Conservation (phyloP, 2,329 filamentous ascomycete species). For the Neopestalotiopsis rosae region DNA sequence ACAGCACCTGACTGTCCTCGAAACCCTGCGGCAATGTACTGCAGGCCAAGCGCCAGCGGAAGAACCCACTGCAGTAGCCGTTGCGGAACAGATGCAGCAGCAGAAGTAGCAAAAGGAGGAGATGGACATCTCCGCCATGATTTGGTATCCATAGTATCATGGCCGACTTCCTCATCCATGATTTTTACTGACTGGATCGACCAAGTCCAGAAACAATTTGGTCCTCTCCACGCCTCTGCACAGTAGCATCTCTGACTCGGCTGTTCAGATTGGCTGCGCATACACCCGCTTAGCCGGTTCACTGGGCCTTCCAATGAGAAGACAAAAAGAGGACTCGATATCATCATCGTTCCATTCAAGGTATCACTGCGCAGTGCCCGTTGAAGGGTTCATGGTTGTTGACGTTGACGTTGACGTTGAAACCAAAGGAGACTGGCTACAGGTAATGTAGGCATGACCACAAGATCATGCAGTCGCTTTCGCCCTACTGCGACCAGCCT, state of each 20-base stretch:
- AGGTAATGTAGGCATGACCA: background rate
- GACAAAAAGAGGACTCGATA: background rate
- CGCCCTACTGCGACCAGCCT: constrained; percentile 31
- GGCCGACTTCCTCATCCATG: background rate
- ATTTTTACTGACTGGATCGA: background rate
- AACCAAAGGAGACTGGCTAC: background rate
- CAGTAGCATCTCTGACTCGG: background rate
- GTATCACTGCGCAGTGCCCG: background rate
- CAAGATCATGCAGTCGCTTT: background rate
- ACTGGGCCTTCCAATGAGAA: background rate
- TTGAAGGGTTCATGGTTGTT: background rate
- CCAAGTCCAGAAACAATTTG: background rate
- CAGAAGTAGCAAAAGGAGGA: too few relatives aligned
- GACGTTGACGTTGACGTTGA: background rate
- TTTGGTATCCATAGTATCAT: background rate
- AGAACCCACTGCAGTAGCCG: background rate
- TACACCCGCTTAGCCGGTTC: background rate
- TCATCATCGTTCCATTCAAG: background rate
- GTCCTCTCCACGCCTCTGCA: background rate
- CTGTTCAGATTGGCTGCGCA: background rate
- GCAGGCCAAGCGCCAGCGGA: background rate
- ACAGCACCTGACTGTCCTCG: background rate
- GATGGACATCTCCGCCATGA: background rate
- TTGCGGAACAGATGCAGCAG: too few relatives aligned
- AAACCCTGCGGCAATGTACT: background rate